Base-by-base conservation (phyloP, 1,284 basidiomycete species). In the Cystobasidium pallidum region DNA sequence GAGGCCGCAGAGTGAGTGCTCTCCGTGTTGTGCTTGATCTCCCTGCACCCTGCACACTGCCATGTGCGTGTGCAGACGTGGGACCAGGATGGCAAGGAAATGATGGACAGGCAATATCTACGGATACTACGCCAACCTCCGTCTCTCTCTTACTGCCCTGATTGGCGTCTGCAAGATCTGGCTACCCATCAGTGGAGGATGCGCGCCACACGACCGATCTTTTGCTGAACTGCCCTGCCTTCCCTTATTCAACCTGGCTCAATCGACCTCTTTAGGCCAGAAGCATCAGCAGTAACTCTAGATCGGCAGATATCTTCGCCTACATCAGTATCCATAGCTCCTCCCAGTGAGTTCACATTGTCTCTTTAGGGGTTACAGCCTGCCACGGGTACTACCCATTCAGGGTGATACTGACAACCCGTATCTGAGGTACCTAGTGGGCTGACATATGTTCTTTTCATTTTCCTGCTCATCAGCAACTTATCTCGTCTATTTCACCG, bases 401-500 rank as follows among this genome's bases (percentile, higher is more conserved):
- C n/a, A n/a, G n/a, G n/a, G n/a, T n/a, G n/a, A 54, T 7, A 6
- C 24, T 28, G 52, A 28, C 21, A 28, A 32, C 8, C 15, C 26
- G 30, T 19, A 8, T 10, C 26, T 13, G 10, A 4, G 13, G 0
- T 54, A 26, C 24, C 26, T 54, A n/a, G n/a, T n/a, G 4, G 10
- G 24, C 26, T 32, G 2, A 54, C 24, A 15, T 45, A 15, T 19
- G 43, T 10, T n/a, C 13, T 10, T 28, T 54, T 6, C 10, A 54
- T 15, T 28, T 26, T 36, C 19, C 10, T 11, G 24, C 17, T 21
- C 13, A 19, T 6, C 28, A 70, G 67, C 67, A 15, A 70, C 67
- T 11, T 70, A 70, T 41, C 67, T 61, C 28, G 58, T 70, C 2
- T 70, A 70, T 34, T 62, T 32, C 30, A 70, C 67, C 2, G 58